phyloP scores from a whole-genome alignment of 306 rosid species.

The Glycine latifolia region DNA sequence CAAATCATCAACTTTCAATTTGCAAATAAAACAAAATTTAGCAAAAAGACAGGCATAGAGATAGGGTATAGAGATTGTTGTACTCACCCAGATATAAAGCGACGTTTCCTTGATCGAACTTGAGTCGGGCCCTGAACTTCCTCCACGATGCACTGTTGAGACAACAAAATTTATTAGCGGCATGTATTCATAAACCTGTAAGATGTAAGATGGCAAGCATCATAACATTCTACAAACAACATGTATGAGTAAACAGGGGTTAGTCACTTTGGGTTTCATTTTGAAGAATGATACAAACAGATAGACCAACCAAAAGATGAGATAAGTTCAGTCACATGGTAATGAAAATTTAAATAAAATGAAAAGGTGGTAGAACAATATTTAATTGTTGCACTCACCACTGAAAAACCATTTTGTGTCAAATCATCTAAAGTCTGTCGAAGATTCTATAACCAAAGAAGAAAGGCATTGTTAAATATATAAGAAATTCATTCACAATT shows the following conservation, averaged over 20 bases:
- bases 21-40: conserved; percentile 6
- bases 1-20: conserved; percentile 29
- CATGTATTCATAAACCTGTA: conserved; percentile 13
- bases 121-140: conserved; percentile 94
- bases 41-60: background rate
- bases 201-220: conserved; percentile 20
- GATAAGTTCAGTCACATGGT: conserved; percentile 7
- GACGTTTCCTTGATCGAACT: conserved; percentile 89
- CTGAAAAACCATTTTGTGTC: conserved; percentile 86
- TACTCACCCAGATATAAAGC: conserved; percentile 86
- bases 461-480: conserved; percentile 39
- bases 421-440: conserved; percentile 96
- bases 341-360: conserved; percentile 23
- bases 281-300: conserved; percentile 11
- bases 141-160: conserved; percentile 89
- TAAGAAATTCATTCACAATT: background rate
- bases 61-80: conserved; percentile 3
- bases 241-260: conserved; percentile 7
- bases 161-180: conserved; percentile 42
- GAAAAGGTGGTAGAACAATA: conserved; percentile 4
- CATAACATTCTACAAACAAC: conserved; percentile 32
- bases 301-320: background rate
- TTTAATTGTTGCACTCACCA: conserved; percentile 66
- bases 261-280: conserved; percentile 29
- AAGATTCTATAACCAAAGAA: conserved; percentile 75